Evolutionary conservation across 2,329 filamentous ascomycete species (phyloP).

Genomic region (Apiospora rasikravindrae): DNA sequence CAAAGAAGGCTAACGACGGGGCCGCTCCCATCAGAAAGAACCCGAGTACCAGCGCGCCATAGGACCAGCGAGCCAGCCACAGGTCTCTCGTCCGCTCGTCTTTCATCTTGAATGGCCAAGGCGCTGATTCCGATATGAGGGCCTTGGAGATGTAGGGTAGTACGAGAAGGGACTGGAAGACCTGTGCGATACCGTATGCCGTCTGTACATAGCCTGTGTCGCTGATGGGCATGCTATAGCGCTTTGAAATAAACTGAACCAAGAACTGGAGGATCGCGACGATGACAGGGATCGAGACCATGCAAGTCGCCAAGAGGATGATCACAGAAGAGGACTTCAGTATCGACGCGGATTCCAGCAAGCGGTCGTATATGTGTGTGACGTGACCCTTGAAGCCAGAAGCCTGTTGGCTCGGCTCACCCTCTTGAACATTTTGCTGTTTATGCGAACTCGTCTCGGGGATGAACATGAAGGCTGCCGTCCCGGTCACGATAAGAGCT

Average conservation of each 20-base stretch:
- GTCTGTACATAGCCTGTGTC: conserved; percentile 41
- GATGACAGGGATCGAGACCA: conserved; percentile 22
- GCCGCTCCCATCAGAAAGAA: conserved; percentile 33
- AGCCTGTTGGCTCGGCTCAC: not conserved
- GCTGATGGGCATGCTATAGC: conserved; percentile 35
- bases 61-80: conserved; percentile 34
- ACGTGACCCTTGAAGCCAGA: not conserved
- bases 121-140: conserved; percentile 30
- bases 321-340: conserved; percentile 25
- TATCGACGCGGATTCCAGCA: conserved; percentile 23
- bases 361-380: conserved; percentile 13
- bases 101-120: conserved; percentile 26
- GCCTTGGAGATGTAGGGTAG: conserved; percentile 34
- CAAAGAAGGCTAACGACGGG: conserved; percentile 33
- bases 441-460: conserved; percentile 27
- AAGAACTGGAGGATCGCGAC: conserved; percentile 27
- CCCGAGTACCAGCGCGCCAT: conserved; percentile 31
- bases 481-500: not conserved
- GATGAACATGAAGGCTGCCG: conserved; percentile 19
- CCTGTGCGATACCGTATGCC: conserved; percentile 34
- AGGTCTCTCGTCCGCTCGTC: conserved; percentile 38
- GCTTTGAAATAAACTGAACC: conserved; percentile 39
- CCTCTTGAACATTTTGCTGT: not conserved
- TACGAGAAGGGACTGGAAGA: conserved; percentile 34
- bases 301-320: conserved; percentile 26